phyloP scores from a whole-genome alignment of 345 rosid species.

The Arabis hirsuta region DNA sequence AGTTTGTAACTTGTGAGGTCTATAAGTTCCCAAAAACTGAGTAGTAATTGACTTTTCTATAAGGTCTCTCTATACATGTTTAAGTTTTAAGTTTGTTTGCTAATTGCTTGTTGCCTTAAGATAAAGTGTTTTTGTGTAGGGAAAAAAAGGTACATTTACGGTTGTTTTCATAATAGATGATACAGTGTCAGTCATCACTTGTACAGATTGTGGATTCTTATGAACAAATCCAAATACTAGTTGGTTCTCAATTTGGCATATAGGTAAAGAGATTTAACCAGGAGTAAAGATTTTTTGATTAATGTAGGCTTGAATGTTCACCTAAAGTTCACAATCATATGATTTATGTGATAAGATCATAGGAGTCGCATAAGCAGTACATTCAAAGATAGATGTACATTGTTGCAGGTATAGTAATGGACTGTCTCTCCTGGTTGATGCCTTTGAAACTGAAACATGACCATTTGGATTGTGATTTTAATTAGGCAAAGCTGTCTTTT shows the following conservation, averaged over 20 bases:
- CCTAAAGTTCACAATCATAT: neutral
- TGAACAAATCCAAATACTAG: neutral
- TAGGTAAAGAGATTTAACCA: neutral
- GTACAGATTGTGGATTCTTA: conserved; percentile 3
- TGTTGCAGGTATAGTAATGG: conserved; percentile 8
- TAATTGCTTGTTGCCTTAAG: neutral
- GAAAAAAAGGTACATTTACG: neutral
- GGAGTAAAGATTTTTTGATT: neutral
- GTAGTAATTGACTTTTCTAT: conserved; percentile 15
- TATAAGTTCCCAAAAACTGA: neutral
- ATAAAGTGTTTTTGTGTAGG: conserved; percentile 3
- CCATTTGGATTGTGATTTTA: conserved; percentile 11
- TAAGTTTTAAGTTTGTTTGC: neutral
- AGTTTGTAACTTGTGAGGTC: conserved; percentile 13
- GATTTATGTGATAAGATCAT: neutral
- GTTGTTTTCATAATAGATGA: neutral
- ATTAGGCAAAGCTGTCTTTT: neutral
- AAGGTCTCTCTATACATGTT: conserved; percentile 6
- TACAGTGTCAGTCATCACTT: conserved; percentile 28
- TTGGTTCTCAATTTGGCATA: neutral
- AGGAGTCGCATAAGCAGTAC: conserved; percentile 6
- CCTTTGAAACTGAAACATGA: neutral
- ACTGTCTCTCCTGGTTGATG: conserved; percentile 18
- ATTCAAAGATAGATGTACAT: conserved; percentile 23
- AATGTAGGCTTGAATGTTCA: conserved; percentile 1